A percentile compares a stretch with the other conserved stretches of the same genome.
phyloP scores from a whole-genome alignment of 2,329 filamentous ascomycete species.

The Trichoderma arundinaceum region DNA sequence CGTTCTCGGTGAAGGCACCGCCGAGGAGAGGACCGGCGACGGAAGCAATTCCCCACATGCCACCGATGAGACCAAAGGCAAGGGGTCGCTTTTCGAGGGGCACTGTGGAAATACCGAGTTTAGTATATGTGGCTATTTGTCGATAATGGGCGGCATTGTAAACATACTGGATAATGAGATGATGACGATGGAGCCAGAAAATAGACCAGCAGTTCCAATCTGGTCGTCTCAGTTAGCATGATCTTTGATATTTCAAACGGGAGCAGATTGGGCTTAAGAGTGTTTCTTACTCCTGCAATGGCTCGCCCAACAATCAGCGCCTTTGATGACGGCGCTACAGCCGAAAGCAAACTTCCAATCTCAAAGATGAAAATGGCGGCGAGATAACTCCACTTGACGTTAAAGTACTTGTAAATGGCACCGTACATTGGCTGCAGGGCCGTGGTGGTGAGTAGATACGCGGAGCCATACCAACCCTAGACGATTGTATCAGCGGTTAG shows the following conservation, averaged over 20 bases:
- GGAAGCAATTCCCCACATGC: slow-evolving; percentile 61
- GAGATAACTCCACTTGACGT: slow-evolving; percentile 55
- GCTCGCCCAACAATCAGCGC: slow-evolving; percentile 60
- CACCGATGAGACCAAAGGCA: slow-evolving; percentile 60
- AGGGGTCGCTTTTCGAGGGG: slow-evolving; percentile 60
- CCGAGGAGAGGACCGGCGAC: slow-evolving; percentile 58
- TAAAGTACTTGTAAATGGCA: slow-evolving; percentile 57
- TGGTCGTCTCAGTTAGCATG: slow-evolving; percentile 34
- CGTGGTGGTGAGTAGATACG: slow-evolving; percentile 56
- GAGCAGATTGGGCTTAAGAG: background rate
- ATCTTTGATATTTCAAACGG: background rate
- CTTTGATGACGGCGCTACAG: slow-evolving; percentile 52
- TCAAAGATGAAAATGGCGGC: slow-evolving; percentile 51
- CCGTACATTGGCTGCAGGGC: slow-evolving; percentile 58
- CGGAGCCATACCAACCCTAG: slow-evolving; percentile 57
- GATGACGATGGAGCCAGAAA: slow-evolving; percentile 57
- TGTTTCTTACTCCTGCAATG: slow-evolving; percentile 50
- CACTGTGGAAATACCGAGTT: slow-evolving; percentile 42
- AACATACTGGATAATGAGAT: slow-evolving; percentile 49
- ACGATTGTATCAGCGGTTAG: background rate
- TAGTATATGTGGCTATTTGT: background rate
- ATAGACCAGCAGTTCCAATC: slow-evolving; percentile 58
- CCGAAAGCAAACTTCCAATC: slow-evolving; percentile 52
- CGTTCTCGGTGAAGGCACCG: slow-evolving; percentile 56
- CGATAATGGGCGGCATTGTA: background rate